These are phyloP conservation scores for Diplosphaera chodatii DNA, from an alignment of 139 green algal genomes.

Conservation along the genomic window DNA sequence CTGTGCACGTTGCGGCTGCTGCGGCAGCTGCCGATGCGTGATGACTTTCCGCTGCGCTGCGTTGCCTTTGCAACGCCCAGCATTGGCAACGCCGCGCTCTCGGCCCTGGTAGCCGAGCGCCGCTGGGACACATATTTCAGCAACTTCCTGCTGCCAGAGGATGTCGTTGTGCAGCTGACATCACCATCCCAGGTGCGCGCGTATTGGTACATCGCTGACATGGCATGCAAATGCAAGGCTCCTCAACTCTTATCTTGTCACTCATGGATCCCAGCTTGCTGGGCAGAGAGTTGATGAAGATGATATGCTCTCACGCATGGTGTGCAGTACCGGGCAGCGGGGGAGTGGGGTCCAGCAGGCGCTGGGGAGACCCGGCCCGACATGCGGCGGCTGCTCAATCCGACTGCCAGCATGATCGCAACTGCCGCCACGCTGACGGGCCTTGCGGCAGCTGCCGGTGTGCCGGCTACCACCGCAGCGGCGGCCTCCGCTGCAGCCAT, in stretches of 20 bases:
- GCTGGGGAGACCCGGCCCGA: background rate
- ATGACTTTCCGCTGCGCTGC: slow-evolving; percentile 32
- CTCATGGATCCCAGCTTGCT: too few species aligned
- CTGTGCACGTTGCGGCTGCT: slow-evolving; percentile 59
- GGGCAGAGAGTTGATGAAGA: too few species aligned
- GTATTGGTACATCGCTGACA: too few species aligned
- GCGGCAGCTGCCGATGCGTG: slow-evolving; percentile 27
- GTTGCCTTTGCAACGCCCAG: slow-evolving; percentile 64
- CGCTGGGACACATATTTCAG: slow-evolving; percentile 49
- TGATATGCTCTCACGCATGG: too few species aligned
- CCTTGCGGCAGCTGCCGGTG: background rate
- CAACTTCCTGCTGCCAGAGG: slow-evolving; percentile 55
- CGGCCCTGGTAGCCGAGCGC: slow-evolving; percentile 35
- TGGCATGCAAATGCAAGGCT: too few species aligned
- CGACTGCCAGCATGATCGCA: background rate
- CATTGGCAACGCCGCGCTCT: slow-evolving; percentile 65
- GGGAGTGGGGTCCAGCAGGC: background rate
- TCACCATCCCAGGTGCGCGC: background rate
- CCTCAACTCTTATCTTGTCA: too few species aligned
- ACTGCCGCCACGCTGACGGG: background rate
- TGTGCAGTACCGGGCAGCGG: background rate
- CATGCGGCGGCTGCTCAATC: background rate
- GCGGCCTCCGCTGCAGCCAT: background rate
- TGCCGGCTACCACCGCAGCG: background rate
- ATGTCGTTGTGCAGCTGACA: background rate